Percentiles rank a stretch among this genome's conserved stretches.
Evolutionary conservation across 2,329 filamentous ascomycete genomes (phyloP).

Genomic region (Pseudocercospora macadamiae): DNA sequence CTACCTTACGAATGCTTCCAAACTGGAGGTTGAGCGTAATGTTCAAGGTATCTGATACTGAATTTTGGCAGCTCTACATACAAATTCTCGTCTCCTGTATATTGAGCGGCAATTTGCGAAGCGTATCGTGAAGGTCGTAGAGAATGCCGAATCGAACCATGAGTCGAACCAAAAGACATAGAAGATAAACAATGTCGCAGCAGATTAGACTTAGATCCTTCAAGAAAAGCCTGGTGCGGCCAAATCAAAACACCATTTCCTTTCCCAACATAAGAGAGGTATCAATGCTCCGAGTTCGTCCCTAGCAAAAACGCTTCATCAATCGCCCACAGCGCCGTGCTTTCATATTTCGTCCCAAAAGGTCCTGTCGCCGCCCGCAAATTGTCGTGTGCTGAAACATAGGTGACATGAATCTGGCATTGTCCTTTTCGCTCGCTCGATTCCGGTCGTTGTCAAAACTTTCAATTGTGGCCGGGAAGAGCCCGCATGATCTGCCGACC

Average conservation of each 20-base stretch:
- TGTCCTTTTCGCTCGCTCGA: background rate
- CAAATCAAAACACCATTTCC: background rate
- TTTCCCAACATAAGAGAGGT: constrained; percentile 14
- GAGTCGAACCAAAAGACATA: background rate
- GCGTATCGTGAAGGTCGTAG: constrained; percentile 27
- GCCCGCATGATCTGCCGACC: constrained; percentile 39
- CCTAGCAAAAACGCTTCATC: constrained; percentile 20
- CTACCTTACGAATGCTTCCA: too few relatives aligned
- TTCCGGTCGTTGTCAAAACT: background rate
- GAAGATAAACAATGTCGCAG: constrained; percentile 13
- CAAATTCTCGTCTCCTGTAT: constrained; percentile 10
- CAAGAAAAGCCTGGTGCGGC: constrained; percentile 10
- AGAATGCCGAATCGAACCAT: constrained; percentile 23
- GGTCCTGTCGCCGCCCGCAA: constrained; percentile 6
- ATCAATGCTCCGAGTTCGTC: constrained; percentile 8
- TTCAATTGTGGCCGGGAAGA: constrained; percentile 26
- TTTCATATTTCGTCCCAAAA: constrained; percentile 16
- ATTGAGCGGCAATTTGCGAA: constrained; percentile 11
- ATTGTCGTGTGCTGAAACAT: constrained; percentile 7
- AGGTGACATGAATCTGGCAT: background rate
- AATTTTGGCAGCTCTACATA: constrained; percentile 14
- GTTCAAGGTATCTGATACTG: too few relatives aligned
- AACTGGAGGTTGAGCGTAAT: too few relatives aligned
- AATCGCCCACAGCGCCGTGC: constrained; percentile 28
- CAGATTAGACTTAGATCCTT: constrained; percentile 24